Evolutionary conservation across 345 rosid species (phyloP), one percentile per base, ranked within the genome.

Genomic region (Gynandropsis gynandra): DNA sequence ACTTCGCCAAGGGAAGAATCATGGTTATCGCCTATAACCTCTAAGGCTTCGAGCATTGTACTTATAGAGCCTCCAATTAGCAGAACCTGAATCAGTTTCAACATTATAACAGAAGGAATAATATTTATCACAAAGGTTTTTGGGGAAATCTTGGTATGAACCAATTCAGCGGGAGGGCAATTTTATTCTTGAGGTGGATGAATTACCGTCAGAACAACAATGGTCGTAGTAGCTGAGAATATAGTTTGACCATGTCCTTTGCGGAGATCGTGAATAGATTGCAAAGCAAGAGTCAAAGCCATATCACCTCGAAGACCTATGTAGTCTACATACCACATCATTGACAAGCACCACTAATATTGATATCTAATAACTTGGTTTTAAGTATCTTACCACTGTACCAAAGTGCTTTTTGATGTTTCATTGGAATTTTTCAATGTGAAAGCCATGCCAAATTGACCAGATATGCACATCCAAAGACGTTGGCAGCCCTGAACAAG

Each of bases 211-310:
- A 92, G 59, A 59, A 92, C 90, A 67, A 92, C 95, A 61, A 92
- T 92, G 35, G 97, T 95, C 35, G 98, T 92, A 17, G 98, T 92
- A 46, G 97, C 95, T 16, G 97, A 82, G 69, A 92, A 92, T 71
- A 92, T 87, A 44, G 96, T 92, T 68, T 87, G 97, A 52, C 98
- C 98, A 68, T 87, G 98, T 52, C 98, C 98, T 63, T 84, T 95
- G 10, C 93, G 93, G 58, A 92, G 95, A 63, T 92, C 97, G 59
- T 92, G 98, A 63, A 92, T 70, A 15, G 98, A 85, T 65, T 92
- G 97, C 76, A 92, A 75, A 61, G 98, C 98, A 76, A 92, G 95
- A 46, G 98, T 96, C 80, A 92, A 92, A 53, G 98, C 98, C 98
- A 92, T 92, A 16, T 96, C 98, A 42, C 98, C 96, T 71, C 94